Evolutionary conservation across 2,329 filamentous ascomycete genomes (phyloP), one percentile per base, ranked within the genome.

Genomic region (Chaetomium sp.): DNA sequence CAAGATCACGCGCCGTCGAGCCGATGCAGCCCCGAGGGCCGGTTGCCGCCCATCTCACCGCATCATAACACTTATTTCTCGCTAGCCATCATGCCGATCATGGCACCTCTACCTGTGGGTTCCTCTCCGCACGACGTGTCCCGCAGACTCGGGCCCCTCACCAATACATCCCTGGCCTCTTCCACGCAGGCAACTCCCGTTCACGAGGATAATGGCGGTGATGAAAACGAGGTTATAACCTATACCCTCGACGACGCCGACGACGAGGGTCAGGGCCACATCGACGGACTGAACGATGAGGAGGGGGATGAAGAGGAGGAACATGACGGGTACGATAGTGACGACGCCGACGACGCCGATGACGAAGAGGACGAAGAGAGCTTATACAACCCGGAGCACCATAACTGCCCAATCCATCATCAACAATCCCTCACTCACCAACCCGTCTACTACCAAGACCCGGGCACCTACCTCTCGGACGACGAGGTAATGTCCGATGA

Each of bases 401-500:
- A 64, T 35, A 13, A 3, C 53, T 61, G 51, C 7, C 57, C 63
- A 2, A 53, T 57, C 38, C 62, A 64, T 4, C 13, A 62, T 23
- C 62, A 56, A 16, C 64, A 61, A 8, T 55, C 35, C 47, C 35
- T 45, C 31, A n/a, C 60, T 47, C 60, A 57, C 25, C 63, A 67
- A 27, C 33, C 60, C 8, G 42, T 35, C 12, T 61, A 45, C 53
- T 60, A 65, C 38, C 19, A 60, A 38, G 45, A 55, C 21, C 25
- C 65, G 38, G 67, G 66, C 62, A 65, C 59, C 45, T 68, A 71
- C 66, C 62, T 69, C 27, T 69, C 68, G 8, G 71, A 72, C 45
- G 67, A 69, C 27, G 57, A 67, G 19, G 72, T 73, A 63, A 66
- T 69, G 65, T 71, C 70, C 9, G 72, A 70, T 33, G 69, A 65